Evolutionary conservation across 495 filamentous ascomycete genomes (phyloP).

Genomic region (Lepidopterella palustris): DNA sequence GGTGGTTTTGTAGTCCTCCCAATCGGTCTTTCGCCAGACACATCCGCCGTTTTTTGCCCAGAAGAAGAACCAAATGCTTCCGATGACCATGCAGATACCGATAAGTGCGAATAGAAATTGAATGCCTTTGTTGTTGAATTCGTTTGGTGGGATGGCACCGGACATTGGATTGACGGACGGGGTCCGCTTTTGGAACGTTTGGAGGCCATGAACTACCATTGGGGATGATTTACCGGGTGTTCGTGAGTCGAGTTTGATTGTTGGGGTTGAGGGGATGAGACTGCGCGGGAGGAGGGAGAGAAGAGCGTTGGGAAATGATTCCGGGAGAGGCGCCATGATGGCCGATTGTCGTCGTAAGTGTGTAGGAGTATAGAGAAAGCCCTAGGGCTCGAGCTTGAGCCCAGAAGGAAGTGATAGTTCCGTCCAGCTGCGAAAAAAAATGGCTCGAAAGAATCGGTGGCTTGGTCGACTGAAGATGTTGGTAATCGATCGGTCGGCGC

Average conservation of each 20-base stretch:
- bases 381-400: constrained; percentile 10
- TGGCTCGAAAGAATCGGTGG: neutral
- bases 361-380: constrained; percentile 1
- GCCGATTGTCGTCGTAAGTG: neutral
- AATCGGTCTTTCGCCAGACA: constrained; percentile 73
- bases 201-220: constrained; percentile 18
- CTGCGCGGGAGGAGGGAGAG: constrained; percentile 14
- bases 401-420: neutral
- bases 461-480: neutral
- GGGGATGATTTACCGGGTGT: constrained; percentile 14
- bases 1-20: constrained; percentile 97
- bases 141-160: constrained; percentile 55
- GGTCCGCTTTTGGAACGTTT: constrained; percentile 7
- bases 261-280: constrained; percentile 7
- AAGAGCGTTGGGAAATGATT: constrained; percentile 14
- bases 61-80: constrained; percentile 94
- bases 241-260: constrained; percentile 5
- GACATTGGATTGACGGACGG: constrained; percentile 35
- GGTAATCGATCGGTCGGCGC: neutral
- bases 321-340: constrained; percentile 15
- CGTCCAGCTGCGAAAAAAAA: neutral
- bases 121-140: constrained; percentile 77
- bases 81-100: constrained; percentile 68
- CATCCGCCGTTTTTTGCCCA: constrained; percentile 96
- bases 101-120: constrained; percentile 82